Percentiles rank a stretch among this genome's conserved stretches.
Evolutionary conservation across 2,329 filamentous ascomycete species (phyloP).

Genomic region (Colletotrichum sp.): DNA sequence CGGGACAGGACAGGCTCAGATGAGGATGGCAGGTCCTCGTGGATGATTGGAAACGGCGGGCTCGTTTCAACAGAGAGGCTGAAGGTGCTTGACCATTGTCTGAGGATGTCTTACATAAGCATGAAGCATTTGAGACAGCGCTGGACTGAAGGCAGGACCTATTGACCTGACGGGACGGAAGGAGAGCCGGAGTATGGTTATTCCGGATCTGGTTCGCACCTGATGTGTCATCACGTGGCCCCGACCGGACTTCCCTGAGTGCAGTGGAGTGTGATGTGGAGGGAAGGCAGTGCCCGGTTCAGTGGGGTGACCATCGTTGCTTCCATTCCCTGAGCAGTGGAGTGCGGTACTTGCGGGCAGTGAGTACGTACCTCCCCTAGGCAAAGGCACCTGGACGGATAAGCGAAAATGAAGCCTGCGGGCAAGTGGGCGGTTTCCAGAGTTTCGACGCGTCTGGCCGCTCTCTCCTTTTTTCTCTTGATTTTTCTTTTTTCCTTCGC

Average conservation of each 20-base stretch:
- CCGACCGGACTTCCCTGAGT: neutral
- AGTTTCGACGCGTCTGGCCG: slow-evolving; percentile 10
- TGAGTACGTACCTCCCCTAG: neutral
- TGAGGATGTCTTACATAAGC: neutral
- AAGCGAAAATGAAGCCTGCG: neutral
- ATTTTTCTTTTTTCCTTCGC: neutral
- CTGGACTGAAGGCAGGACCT: neutral
- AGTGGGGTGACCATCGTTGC: neutral
- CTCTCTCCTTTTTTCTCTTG: neutral
- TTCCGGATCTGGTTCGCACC: neutral
- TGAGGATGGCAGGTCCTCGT: neutral
- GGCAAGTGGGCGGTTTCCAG: neutral
- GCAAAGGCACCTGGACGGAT: neutral
- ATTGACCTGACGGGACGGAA: too few species aligned
- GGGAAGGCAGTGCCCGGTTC: neutral
- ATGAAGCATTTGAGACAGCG: neutral
- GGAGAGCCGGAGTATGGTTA: too few species aligned
- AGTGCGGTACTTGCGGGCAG: neutral
- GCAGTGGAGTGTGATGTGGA: neutral
- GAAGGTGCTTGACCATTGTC: neutral
- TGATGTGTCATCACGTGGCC: neutral
- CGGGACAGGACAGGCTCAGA: neutral
- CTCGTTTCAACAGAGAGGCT: slow-evolving; percentile 1
- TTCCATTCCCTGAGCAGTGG: neutral
- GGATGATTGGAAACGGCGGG: slow-evolving; percentile 1